phyloP scores from a whole-genome alignment of 306 rosid genomes.

The Pyrus communis region DNA sequence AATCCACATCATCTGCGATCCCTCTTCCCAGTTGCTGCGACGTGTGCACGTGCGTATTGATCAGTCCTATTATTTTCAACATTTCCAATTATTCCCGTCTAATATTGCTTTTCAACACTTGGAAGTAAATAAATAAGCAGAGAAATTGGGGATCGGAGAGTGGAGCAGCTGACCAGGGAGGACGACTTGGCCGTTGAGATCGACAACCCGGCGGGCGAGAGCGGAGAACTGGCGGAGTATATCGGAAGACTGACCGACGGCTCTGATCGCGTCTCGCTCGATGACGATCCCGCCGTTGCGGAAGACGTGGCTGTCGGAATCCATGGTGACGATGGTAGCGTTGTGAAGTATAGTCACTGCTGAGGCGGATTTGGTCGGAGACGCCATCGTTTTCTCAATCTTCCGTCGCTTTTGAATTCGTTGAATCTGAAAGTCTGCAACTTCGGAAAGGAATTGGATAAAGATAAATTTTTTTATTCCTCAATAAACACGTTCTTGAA shows the following conservation, averaged over 20 bases:
- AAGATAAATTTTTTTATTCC: too few species aligned
- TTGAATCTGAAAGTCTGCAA: not conserved
- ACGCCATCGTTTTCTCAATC: slow-evolving; percentile 1
- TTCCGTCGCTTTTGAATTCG: not conserved
- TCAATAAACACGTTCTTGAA: too few species aligned
- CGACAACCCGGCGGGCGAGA: slow-evolving; percentile 31
- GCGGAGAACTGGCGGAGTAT: slow-evolving; percentile 40
- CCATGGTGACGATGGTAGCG: slow-evolving; percentile 66
- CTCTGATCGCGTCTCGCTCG: slow-evolving; percentile 38
- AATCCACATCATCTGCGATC: slow-evolving; percentile 86
- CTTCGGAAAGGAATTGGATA: not conserved
- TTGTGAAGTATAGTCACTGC: slow-evolving; percentile 37
- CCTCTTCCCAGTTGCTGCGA: slow-evolving; percentile 84
- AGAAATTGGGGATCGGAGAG: not conserved
- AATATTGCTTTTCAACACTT: not conserved
- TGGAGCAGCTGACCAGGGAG: slow-evolving; percentile 44
- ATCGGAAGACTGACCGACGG: slow-evolving; percentile 49
- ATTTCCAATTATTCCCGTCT: not conserved
- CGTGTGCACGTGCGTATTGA: slow-evolving; percentile 78
- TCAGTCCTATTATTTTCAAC: slow-evolving; percentile 34
- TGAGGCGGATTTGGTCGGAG: not conserved
- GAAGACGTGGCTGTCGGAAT: slow-evolving; percentile 49
- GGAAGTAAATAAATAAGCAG: not conserved
- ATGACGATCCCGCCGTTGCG: slow-evolving; percentile 56
- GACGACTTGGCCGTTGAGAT: slow-evolving; percentile 55